phyloP scores from a whole-genome alignment of 1,284 basidiomycete genomes.

The Trichosporon inkin region DNA sequence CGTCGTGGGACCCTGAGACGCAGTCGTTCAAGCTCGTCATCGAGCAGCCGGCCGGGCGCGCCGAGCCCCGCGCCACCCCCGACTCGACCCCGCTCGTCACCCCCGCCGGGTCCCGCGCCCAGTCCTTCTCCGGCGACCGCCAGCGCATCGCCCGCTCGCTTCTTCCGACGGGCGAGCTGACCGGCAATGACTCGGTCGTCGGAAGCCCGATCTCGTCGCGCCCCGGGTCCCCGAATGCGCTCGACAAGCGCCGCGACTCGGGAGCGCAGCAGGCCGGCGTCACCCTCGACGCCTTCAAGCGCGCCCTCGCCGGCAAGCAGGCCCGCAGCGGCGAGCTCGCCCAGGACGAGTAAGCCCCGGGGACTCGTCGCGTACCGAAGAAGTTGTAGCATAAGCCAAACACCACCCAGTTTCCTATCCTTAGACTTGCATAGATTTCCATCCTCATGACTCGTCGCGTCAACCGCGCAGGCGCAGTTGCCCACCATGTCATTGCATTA shows the following conservation, averaged over 20 bases:
- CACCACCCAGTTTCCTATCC: not conserved
- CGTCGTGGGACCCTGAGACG: conserved; percentile 42
- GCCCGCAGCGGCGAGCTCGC: conserved; percentile 18
- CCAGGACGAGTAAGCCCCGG: conserved; percentile 15
- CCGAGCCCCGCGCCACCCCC: conserved; percentile 44
- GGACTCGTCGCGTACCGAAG: not conserved
- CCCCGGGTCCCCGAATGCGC: conserved; percentile 38
- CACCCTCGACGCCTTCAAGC: conserved; percentile 49
- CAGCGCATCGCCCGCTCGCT: conserved; percentile 21
- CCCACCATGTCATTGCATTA: conserved; percentile 6
- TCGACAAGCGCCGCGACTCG: conserved; percentile 29
- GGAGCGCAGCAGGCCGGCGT: conserved; percentile 25
- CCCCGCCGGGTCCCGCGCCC: conserved; percentile 44
- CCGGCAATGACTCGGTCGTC: conserved; percentile 49
- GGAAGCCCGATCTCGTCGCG: conserved; percentile 40
- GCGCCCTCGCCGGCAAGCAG: conserved; percentile 44
- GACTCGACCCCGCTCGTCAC: conserved; percentile 50
- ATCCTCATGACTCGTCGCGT: not conserved
- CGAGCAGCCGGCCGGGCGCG: conserved; percentile 48
- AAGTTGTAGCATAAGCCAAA: not conserved
- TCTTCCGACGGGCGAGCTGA: conserved; percentile 37
- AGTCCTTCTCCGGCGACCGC: conserved; percentile 41
- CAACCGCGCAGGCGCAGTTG: conserved; percentile 7
- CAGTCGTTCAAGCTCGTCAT: conserved; percentile 47
- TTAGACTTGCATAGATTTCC: conserved; percentile 5